These are phyloP conservation scores for Penicillium daleae DNA, from an alignment of 495 filamentous ascomycete species.

Conservation along the genomic window DNA sequence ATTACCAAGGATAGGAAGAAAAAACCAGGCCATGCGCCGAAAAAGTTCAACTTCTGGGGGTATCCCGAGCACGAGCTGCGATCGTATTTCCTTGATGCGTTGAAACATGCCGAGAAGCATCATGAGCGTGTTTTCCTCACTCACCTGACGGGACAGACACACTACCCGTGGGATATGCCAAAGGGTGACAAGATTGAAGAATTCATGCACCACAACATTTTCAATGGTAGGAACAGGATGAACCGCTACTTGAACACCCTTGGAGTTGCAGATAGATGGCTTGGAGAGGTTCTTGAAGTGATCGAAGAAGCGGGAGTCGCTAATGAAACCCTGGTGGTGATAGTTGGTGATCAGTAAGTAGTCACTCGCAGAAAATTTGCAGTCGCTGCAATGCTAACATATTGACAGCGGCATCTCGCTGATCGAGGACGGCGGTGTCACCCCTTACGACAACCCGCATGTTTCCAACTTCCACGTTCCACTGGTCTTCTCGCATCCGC, in stretches of 20 bases:
- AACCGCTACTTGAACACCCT: constrained; percentile 48
- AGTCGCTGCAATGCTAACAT: constrained; percentile 2
- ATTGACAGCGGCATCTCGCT: constrained; percentile 32
- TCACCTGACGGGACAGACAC: constrained; percentile 47
- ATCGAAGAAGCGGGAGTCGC: constrained; percentile 43
- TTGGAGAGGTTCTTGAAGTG: constrained; percentile 37
- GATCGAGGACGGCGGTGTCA: constrained; percentile 35
- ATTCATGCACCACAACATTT: constrained; percentile 28
- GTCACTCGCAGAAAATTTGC: background rate
- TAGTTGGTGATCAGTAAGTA: constrained; percentile 49
- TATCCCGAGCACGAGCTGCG: constrained; percentile 43
- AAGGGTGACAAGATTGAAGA: constrained; percentile 34
- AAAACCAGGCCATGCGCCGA: constrained; percentile 16
- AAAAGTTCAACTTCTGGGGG: constrained; percentile 48
- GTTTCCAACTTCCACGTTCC: constrained; percentile 46
- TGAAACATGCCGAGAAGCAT: constrained; percentile 37
- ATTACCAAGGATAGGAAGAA: constrained; percentile 36
- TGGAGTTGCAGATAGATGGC: constrained; percentile 43
- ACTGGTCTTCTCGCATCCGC: constrained; percentile 44
- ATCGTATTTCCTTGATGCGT: constrained; percentile 41
- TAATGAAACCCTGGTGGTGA: constrained; percentile 48
- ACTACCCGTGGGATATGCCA: constrained; percentile 47
- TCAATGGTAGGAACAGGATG: constrained; percentile 24
- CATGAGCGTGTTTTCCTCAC: constrained; percentile 46
- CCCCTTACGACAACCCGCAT: constrained; percentile 46